These are phyloP conservation scores for Lecanicillium sp. DNA, from an alignment of 2,329 filamentous ascomycete species.

Conservation along the genomic window DNA sequence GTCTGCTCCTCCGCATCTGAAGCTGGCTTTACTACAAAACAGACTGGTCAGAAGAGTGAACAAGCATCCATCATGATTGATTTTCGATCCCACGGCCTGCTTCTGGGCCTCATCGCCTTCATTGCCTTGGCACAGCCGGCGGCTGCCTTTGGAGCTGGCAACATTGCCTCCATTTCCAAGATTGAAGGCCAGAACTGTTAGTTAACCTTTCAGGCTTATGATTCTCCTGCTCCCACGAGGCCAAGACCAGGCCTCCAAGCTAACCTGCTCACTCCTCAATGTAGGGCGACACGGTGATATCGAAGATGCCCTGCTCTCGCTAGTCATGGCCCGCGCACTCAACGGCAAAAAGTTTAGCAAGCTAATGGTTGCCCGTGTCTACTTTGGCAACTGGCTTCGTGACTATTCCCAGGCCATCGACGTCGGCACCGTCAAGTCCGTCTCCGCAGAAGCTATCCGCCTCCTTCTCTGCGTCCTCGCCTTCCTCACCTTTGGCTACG, in stretches of 20 bases:
- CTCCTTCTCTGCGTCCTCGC: constrained; percentile 82
- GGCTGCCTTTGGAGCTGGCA: constrained; percentile 78
- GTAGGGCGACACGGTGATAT: constrained; percentile 82
- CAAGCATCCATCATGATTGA: constrained; percentile 33
- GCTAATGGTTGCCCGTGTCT: constrained; percentile 79
- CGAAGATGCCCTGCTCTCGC: constrained; percentile 75
- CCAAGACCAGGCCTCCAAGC: too few relatives aligned
- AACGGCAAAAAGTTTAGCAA: constrained; percentile 76
- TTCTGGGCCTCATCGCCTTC: constrained; percentile 51
- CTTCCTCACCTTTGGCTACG: constrained; percentile 68
- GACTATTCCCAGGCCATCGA: constrained; percentile 95
- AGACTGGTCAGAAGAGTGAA: not conserved
- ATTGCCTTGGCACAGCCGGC: constrained; percentile 59
- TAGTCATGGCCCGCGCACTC: constrained; percentile 48
- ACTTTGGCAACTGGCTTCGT: constrained; percentile 92
- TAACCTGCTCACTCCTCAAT: constrained; percentile 2
- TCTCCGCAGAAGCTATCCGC: constrained; percentile 84
- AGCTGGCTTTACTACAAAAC: not conserved
- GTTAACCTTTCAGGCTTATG: constrained; percentile 16
- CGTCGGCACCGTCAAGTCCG: constrained; percentile 83
- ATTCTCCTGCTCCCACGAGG: not conserved
- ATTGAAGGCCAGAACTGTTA: constrained; percentile 76
- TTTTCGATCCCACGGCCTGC: constrained; percentile 38
- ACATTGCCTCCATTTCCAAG: constrained; percentile 73
- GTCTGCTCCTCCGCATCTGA: too few relatives aligned